A percentile compares a stretch with the other conserved stretches of the same genome.
Evolutionary conservation across 345 rosid species (phyloP).

Genomic region (Citrus cavaleriei): DNA sequence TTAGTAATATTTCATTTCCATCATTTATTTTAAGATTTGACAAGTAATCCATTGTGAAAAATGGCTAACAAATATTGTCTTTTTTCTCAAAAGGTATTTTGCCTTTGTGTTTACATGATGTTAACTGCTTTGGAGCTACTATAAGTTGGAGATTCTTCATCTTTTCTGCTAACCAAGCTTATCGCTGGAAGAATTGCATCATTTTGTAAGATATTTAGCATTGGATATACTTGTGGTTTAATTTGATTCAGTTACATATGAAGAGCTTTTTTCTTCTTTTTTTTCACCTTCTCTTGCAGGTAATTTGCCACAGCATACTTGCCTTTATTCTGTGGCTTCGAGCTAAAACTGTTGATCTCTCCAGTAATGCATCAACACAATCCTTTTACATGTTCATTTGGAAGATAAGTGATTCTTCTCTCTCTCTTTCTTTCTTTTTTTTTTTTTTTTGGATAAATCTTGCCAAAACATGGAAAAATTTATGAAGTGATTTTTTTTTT

Average conservation of each 20-base stretch:
- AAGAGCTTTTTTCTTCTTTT: too few species aligned
- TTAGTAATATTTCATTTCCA: too few species aligned
- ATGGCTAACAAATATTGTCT: not conserved
- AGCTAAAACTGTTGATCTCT: constrained; percentile 22
- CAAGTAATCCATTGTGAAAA: not conserved
- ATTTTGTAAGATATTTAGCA: not conserved
- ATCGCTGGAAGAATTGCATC: constrained; percentile 7
- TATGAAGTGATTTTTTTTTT: not conserved
- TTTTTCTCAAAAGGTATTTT: constrained; percentile 13
- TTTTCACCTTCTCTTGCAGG: too few species aligned
- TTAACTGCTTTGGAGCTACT: constrained; percentile 23
- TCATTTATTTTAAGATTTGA: not conserved
- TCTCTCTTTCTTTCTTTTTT: too few species aligned
- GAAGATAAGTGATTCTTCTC: constrained; percentile 5
- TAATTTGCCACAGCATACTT: constrained; percentile 21
- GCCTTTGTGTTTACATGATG: constrained; percentile 27
- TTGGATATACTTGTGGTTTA: not conserved
- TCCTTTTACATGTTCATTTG: constrained; percentile 36
- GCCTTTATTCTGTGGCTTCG: constrained; percentile 16
- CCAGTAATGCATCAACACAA: constrained; percentile 13
- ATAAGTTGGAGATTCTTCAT: constrained; percentile 25
- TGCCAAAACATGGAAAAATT: not conserved
- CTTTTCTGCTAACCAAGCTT: constrained; percentile 15
- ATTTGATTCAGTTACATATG: not conserved
- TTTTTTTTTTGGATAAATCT: too few species aligned